Percentiles rank a stretch among this genome's conserved stretches.
Evolutionary conservation across 164 flowering plant species (phyloP).

Genomic region (Echeveria elegans): DNA sequence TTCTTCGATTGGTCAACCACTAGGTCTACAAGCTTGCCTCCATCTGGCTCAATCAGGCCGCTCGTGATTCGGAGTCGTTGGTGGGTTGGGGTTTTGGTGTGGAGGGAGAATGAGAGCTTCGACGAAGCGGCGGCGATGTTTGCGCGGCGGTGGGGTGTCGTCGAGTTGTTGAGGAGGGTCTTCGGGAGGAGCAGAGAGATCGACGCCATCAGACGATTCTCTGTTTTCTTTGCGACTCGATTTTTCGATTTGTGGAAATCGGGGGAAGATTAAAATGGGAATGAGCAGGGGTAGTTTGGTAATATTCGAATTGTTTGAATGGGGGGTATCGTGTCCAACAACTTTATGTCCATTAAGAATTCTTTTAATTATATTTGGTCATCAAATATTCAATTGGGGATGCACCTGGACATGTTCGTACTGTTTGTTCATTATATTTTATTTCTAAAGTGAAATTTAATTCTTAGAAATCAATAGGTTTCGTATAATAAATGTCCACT

Average conservation of each 20-base stretch:
- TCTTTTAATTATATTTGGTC: background rate
- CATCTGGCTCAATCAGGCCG: constrained; percentile 86
- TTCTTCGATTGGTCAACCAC: constrained; percentile 38
- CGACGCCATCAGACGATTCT: constrained; percentile 35
- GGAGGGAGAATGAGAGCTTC: constrained; percentile 11
- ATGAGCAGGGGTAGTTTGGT: background rate
- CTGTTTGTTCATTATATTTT: too few species aligned
- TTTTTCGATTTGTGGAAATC: too few species aligned
- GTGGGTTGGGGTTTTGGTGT: constrained; percentile 9
- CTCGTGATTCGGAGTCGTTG: constrained; percentile 20
- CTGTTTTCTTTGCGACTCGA: too few species aligned
- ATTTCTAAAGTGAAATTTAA: too few species aligned
- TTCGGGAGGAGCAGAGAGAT: constrained; percentile 30
- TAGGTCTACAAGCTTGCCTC: constrained; percentile 73
- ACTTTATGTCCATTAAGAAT: background rate
- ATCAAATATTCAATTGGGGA: background rate
- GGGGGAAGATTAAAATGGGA: background rate
- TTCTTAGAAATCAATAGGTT: too few species aligned
- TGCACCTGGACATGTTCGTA: constrained; percentile 7
- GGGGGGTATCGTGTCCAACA: background rate
- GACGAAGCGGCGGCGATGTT: constrained; percentile 20
- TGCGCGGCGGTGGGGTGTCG: constrained; percentile 8
- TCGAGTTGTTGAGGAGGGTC: constrained; percentile 10
- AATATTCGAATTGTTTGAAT: background rate
- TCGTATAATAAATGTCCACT: too few species aligned